Evolutionary conservation across 1,284 basidiomycete species (phyloP).

Genomic region (Thelephora terrestris): DNA sequence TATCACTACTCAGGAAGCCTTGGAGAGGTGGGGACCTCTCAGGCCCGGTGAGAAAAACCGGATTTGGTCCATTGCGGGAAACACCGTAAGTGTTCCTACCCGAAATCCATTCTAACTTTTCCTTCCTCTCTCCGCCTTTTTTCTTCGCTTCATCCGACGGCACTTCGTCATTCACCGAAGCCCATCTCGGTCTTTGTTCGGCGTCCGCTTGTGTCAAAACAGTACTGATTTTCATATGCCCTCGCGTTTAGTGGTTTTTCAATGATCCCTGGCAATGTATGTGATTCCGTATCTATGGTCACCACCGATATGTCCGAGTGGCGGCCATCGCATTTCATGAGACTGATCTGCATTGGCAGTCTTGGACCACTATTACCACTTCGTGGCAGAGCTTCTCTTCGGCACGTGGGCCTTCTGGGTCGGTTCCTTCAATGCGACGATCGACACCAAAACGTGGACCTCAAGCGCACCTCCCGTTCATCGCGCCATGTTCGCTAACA

Average conservation of each 20-base stretch:
- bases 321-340: constrained; percentile 3
- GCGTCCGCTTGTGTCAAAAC: not conserved
- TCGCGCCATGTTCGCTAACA: constrained; percentile 61
- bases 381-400: constrained; percentile 68
- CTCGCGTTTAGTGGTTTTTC: constrained; percentile 26
- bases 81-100: constrained; percentile 37
- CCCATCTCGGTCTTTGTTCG: not conserved
- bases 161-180: no score
- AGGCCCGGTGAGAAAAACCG: constrained; percentile 28
- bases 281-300: constrained; percentile 6
- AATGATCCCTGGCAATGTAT: constrained; percentile 57
- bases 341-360: constrained; percentile 24
- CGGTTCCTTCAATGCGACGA: constrained; percentile 31
- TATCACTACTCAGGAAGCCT: constrained; percentile 51
- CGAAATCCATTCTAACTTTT: not conserved
- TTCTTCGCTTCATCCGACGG: constrained; percentile 22
- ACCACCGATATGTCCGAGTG: not conserved
- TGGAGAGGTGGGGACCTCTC: constrained; percentile 44
- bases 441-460: constrained; percentile 12
- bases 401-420: constrained; percentile 67
- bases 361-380: constrained; percentile 76
- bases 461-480: constrained; percentile 37
- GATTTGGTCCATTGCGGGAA: constrained; percentile 59
- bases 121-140: not conserved
- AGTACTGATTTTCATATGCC: not conserved